These are phyloP conservation scores for Xylaria palmicola DNA, from an alignment of 495 filamentous ascomycete genomes.

Conservation along the genomic window DNA sequence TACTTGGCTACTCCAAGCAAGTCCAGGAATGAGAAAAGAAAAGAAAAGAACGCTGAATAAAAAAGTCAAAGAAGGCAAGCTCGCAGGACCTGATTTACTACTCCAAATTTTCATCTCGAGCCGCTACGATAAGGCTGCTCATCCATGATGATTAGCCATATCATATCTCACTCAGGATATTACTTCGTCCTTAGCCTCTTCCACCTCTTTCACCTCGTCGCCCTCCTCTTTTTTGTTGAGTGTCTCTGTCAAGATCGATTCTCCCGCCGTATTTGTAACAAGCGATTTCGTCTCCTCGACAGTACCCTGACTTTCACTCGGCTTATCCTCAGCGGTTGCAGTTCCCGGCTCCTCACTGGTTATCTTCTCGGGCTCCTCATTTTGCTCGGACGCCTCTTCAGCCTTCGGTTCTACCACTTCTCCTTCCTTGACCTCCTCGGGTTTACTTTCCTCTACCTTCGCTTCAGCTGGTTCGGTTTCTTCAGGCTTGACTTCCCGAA, in stretches of 20 bases:
- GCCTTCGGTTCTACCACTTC: slow-evolving; percentile 18
- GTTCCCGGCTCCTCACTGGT: neutral
- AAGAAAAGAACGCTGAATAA: no score
- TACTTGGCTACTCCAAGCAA: no score
- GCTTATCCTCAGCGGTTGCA: neutral
- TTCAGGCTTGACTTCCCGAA: slow-evolving; percentile 18
- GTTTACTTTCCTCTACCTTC: slow-evolving; percentile 17
- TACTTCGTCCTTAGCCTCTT: slow-evolving; percentile 29
- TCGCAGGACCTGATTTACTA: no score
- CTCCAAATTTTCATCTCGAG: no score
- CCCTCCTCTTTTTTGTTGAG: slow-evolving; percentile 34
- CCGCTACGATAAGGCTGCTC: no score
- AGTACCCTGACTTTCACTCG: slow-evolving; percentile 5
- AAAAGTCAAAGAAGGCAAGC: no score
- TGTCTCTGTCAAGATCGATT: slow-evolving; percentile 45
- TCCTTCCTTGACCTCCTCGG: slow-evolving; percentile 15
- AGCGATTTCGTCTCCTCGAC: slow-evolving; percentile 39
- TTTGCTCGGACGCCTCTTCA: neutral
- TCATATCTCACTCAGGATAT: slow-evolving; percentile 16
- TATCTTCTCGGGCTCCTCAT: slow-evolving; percentile 4
- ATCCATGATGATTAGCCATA: no score
- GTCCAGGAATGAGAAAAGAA: no score
- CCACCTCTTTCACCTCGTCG: slow-evolving; percentile 35
- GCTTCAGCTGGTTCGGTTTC: slow-evolving; percentile 27
- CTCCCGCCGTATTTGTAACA: slow-evolving; percentile 58